Conservation (phyloP, 352 stramenopile species). For the Phytopythium delawarense region DNA sequence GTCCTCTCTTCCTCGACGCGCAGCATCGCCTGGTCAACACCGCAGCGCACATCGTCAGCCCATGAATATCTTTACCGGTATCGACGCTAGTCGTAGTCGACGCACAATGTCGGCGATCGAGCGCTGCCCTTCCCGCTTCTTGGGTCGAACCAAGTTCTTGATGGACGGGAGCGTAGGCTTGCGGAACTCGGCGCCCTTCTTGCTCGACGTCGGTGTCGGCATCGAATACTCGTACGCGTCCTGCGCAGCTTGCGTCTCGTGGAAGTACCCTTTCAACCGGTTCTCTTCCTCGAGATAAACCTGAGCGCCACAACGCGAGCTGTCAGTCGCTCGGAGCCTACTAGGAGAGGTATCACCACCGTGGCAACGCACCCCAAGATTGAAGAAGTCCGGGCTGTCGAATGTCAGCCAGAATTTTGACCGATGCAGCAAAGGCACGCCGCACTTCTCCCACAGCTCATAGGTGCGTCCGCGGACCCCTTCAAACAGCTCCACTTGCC, state of each 20-base stretch:
- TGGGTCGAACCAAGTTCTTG: constrained; percentile 22
- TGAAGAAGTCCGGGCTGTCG: constrained; percentile 69
- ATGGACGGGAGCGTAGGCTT: constrained; percentile 16
- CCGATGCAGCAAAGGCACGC: constrained; percentile 62
- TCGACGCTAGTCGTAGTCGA: neutral
- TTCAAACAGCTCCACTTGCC: constrained; percentile 58
- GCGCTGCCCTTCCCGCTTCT: constrained; percentile 15
- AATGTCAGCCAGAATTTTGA: constrained; percentile 86
- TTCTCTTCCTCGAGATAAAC: constrained; percentile 65
- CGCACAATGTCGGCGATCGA: constrained; percentile 31
- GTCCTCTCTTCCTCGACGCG: constrained; percentile 50
- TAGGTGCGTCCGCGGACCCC: constrained; percentile 56
- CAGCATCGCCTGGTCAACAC: constrained; percentile 28
- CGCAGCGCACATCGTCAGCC: neutral
- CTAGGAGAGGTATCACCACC: neutral
- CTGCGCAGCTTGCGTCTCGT: constrained; percentile 24
- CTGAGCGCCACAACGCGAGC: constrained; percentile 15
- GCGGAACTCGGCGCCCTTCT: constrained; percentile 19
- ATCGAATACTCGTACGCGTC: constrained; percentile 42
- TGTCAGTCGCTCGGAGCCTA: neutral
- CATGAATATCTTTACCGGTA: neutral
- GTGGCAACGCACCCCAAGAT: constrained; percentile 46
- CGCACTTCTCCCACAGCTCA: constrained; percentile 57
- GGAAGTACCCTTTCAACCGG: constrained; percentile 35
- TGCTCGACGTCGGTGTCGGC: constrained; percentile 9